Percentiles rank a stretch among this genome's conserved stretches.
These are phyloP conservation scores for Podaxis rugospora DNA, from an alignment of 768 basidiomycete species.

Conservation along the genomic window DNA sequence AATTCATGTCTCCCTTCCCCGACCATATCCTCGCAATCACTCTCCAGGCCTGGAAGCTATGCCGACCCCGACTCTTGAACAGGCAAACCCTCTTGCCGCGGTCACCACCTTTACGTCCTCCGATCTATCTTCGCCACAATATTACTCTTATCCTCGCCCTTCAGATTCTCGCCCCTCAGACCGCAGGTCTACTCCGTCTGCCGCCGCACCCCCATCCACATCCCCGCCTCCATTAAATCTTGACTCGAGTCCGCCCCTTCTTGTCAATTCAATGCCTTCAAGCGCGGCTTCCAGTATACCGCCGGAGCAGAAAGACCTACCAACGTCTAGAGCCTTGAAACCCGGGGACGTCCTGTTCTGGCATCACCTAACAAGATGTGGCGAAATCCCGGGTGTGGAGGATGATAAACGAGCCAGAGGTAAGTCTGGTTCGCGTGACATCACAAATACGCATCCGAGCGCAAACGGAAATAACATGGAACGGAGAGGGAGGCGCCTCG, in stretches of 20 bases:
- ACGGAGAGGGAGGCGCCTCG: slow-evolving; percentile 6
- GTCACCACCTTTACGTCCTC: slow-evolving; percentile 22
- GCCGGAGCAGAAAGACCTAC: slow-evolving; percentile 36
- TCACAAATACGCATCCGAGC: background rate
- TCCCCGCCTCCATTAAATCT: slow-evolving; percentile 14
- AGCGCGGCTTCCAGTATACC: slow-evolving; percentile 15
- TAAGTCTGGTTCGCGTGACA: background rate
- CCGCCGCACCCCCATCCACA: slow-evolving; percentile 5
- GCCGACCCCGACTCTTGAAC: slow-evolving; percentile 35
- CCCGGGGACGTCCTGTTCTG: slow-evolving; percentile 67
- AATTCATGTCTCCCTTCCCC: slow-evolving; percentile 8
- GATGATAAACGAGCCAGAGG: slow-evolving; percentile 57
- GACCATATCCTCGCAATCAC: slow-evolving; percentile 20
- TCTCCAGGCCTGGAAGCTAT: slow-evolving; percentile 30
- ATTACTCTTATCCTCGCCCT: slow-evolving; percentile 11
- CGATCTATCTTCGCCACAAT: slow-evolving; percentile 15
- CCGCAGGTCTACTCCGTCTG: slow-evolving; percentile 11
- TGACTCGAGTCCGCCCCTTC: slow-evolving; percentile 22
- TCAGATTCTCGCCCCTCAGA: slow-evolving; percentile 18
- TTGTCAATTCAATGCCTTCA: slow-evolving; percentile 19
- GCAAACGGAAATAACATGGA: background rate
- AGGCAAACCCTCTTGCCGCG: slow-evolving; percentile 25
- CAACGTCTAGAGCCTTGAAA: slow-evolving; percentile 36
- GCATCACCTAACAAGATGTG: slow-evolving; percentile 69
- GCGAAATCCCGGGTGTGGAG: slow-evolving; percentile 66